A percentile compares a stretch with the other conserved stretches of the same genome.
Conservation (phyloP, 2,329 filamentous ascomycete species). For the Elsinoe perseae region DNA sequence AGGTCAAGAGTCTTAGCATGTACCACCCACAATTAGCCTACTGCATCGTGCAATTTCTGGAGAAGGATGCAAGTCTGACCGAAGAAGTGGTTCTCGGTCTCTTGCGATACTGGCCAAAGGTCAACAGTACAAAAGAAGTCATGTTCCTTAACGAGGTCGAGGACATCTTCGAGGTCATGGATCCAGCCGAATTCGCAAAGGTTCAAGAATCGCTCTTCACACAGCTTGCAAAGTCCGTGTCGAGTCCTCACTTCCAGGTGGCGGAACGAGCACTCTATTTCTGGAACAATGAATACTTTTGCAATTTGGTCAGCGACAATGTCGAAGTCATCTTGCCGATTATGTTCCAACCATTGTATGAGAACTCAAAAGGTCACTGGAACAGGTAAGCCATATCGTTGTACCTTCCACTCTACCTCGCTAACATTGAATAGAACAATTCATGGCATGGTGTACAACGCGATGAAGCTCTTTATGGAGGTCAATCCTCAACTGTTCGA, state of each 20-base stretch:
- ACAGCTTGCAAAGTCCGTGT: conserved; percentile 93
- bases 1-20: conserved; percentile 99
- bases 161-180: conserved; percentile 99
- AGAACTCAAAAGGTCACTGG: conserved; percentile 99
- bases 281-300: conserved; percentile 99
- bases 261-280: conserved; percentile 96
- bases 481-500: conserved; percentile 98
- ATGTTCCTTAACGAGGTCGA: conserved; percentile 99
- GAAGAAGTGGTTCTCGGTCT: conserved; percentile 96
- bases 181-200: conserved; percentile 95
- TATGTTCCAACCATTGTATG: conserved; percentile 97
- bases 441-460: conserved; percentile 99
- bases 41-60: conserved; percentile 96
- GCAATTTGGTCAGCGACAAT: conserved; percentile 97
- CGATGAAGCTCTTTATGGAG: conserved; percentile 99
- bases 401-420: not conserved
- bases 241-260: conserved; percentile 97
- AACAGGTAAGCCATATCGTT: conserved; percentile 61
- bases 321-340: conserved; percentile 97
- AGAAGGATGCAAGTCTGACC: conserved; percentile 93
- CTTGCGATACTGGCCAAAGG: conserved; percentile 96
- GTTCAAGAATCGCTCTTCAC: conserved; percentile 97
- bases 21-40: conserved; percentile 98
- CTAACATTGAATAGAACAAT: conserved; percentile 62
- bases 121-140: conserved; percentile 98